A percentile compares a stretch with the other conserved stretches of the same genome.
These are phyloP conservation scores for Wickerhamiella parazyma DNA, from an alignment of 805 yeast species.

Conservation along the genomic window DNA sequence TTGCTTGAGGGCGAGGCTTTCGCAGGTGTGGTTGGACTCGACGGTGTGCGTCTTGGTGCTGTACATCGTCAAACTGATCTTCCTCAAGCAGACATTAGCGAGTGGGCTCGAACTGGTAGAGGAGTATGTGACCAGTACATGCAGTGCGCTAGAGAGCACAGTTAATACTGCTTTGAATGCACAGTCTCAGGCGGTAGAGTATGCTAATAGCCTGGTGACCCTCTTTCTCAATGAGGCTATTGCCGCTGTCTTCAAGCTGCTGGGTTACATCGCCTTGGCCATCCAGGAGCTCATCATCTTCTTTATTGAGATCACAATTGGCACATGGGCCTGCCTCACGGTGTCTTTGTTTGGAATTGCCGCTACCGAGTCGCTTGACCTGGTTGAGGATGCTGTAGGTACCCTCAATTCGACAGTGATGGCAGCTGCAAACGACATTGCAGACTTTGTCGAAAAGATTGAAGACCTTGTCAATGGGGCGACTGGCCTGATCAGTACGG, in stretches of 20 bases:
- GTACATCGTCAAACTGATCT: constrained; percentile 42
- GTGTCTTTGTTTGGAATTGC: constrained; percentile 63
- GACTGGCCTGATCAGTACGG: constrained; percentile 35
- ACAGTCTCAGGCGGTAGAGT: constrained; percentile 43
- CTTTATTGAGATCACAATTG: constrained; percentile 57
- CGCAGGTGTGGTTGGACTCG: constrained; percentile 38
- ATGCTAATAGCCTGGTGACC: constrained; percentile 42
- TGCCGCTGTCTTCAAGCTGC: background rate
- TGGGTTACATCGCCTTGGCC: constrained; percentile 32
- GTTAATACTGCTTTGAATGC: constrained; percentile 29
- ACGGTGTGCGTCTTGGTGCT: constrained; percentile 44
- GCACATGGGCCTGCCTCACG: constrained; percentile 75
- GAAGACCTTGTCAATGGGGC: constrained; percentile 45
- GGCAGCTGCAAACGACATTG: constrained; percentile 43
- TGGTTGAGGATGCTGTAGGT: constrained; percentile 48
- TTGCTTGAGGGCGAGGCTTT: constrained; percentile 23
- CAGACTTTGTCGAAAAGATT: constrained; percentile 51
- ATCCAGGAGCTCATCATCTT: constrained; percentile 49
- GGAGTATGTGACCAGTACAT: constrained; percentile 30
- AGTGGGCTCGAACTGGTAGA: constrained; percentile 32
- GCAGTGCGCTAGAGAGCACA: constrained; percentile 34
- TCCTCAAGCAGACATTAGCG: constrained; percentile 40
- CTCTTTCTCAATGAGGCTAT: constrained; percentile 24
- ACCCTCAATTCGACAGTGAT: constrained; percentile 49
- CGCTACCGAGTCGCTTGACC: constrained; percentile 56